phyloP scores from a whole-genome alignment of 768 basidiomycete species.

The Tubosaeta brunneosetosa region DNA sequence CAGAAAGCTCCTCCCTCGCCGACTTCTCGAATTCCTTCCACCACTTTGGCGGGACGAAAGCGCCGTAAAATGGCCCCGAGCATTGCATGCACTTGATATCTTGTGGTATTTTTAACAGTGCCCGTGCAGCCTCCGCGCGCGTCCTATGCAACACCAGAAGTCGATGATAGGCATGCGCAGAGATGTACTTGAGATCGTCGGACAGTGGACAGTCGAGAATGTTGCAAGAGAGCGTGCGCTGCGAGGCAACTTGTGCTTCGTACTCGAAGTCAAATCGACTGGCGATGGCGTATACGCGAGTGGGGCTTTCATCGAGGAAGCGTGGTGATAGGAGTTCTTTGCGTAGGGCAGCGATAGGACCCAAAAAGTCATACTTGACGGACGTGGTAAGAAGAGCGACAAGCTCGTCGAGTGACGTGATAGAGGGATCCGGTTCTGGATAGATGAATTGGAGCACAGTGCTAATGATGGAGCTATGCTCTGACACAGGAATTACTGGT shows the following conservation, averaged over 20 bases:
- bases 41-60: slow-evolving; percentile 58
- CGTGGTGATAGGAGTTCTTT: slow-evolving; percentile 44
- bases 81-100: slow-evolving; percentile 66
- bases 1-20: slow-evolving; percentile 54
- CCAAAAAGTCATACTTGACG: slow-evolving; percentile 58
- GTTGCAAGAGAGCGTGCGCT: slow-evolving; percentile 48
- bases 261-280: slow-evolving; percentile 59
- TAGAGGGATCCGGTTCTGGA: slow-evolving; percentile 49
- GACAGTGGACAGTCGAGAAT: slow-evolving; percentile 54
- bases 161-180: slow-evolving; percentile 63
- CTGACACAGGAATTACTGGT: slow-evolving; percentile 54
- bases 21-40: slow-evolving; percentile 57
- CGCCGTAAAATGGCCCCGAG: slow-evolving; percentile 45
- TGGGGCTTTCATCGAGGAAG: slow-evolving; percentile 46
- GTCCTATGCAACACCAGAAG: slow-evolving; percentile 56
- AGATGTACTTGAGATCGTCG: slow-evolving; percentile 61
- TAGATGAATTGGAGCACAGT: slow-evolving; percentile 58
- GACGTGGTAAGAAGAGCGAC: slow-evolving; percentile 48
- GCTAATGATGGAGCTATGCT: slow-evolving; percentile 42
- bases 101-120: slow-evolving; percentile 42
- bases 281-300: slow-evolving; percentile 68
- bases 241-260: slow-evolving; percentile 59
- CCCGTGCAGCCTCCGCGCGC: slow-evolving; percentile 46
- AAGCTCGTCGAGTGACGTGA: slow-evolving; percentile 52
- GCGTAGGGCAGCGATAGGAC: slow-evolving; percentile 46